Base-by-base conservation (phyloP, 352 stramenopile species). In the Globisporangium ultimum region DNA sequence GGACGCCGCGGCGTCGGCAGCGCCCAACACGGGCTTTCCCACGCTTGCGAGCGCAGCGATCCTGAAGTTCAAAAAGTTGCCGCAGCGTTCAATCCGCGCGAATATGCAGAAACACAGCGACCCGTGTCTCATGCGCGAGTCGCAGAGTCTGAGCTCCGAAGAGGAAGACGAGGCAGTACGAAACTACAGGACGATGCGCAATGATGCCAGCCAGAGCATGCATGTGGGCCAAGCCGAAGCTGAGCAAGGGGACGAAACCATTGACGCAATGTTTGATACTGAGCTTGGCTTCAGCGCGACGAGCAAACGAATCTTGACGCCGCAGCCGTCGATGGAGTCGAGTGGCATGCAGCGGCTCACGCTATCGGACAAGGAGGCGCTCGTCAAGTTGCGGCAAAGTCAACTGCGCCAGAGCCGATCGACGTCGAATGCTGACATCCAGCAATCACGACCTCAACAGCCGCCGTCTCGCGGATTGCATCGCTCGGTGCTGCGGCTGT, bases 81-180 rank as follows among this genome's bases (percentile, higher is more conserved):
- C 52, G 13, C 48, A 45, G 20, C 50, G 59, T 13, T 17, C 42
- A 21, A 41, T 56, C n/a, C 59, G 52, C 7, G 22, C 52, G 59
- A 36, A 36, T 36, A 14, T 65, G 24, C 59, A 60, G 43, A 47
- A 54, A 32, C 59, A 43, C n/a, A 60, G 59, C 52, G 59, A 60
- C 24, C 59, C 59, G 45, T 65, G 53, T 15, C 36, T 60, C 45
- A 65, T 65, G 36, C 50, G 59, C 24, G 59, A 65, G 36, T 60
- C 52, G 36, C 59, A 65, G 59, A 65, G 59, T 48, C 46, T 65
- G 51, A 65, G 59, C 52, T 65, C 59, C 34, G 59, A 55, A 13
- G 59, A 65, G 2, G 59, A 65, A 34, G 59, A 60, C 17, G 57
- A 63, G 14, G 51, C 58, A 53, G 54, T 54, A 34, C 45, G 40